Percentiles rank a stretch among this genome's conserved stretches.
Conservation (phyloP, 2,329 filamentous ascomycete species). For the Corinectria fuckeliana region DNA sequence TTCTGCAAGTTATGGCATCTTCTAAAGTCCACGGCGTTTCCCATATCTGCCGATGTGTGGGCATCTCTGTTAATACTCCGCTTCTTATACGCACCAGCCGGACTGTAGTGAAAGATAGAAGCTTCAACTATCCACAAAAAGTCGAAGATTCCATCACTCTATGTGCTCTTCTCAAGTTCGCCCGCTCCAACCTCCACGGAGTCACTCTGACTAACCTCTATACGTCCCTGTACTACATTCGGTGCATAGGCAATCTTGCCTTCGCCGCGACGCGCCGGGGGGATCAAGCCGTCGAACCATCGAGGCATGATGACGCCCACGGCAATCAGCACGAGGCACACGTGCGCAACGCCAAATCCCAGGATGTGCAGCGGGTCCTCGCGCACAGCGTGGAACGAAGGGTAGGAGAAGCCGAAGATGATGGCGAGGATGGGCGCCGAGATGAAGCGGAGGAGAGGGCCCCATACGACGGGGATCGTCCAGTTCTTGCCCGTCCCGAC, state of each 20-base stretch:
- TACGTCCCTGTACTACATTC: constrained; percentile 28
- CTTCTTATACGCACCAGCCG: background rate
- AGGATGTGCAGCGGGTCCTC: constrained; percentile 58
- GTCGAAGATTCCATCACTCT: background rate
- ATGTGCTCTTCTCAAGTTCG: constrained; percentile 23
- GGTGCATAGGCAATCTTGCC: constrained; percentile 45
- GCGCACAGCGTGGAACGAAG: constrained; percentile 53
- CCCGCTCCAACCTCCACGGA: constrained; percentile 25
- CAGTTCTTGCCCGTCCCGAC: constrained; percentile 62
- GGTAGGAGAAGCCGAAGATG: constrained; percentile 59
- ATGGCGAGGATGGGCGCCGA: constrained; percentile 57
- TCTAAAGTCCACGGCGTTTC: background rate
- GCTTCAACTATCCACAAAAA: background rate
- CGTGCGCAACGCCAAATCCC: constrained; percentile 55
- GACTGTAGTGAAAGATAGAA: background rate
- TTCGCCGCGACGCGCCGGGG: constrained; percentile 52
- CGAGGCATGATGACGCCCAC: constrained; percentile 58
- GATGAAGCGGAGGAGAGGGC: constrained; percentile 56
- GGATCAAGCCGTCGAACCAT: constrained; percentile 61
- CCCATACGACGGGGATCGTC: constrained; percentile 60
- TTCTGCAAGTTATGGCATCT: background rate
- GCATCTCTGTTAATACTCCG: background rate
- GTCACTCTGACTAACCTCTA: constrained; percentile 23
- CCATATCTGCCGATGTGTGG: background rate
- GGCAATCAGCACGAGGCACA: constrained; percentile 54